Evolutionary conservation across 225 moss, liverwort and hornwort genomes (phyloP), one percentile per base, ranked within the genome.

Genomic region (Takakia lepidozioides): DNA sequence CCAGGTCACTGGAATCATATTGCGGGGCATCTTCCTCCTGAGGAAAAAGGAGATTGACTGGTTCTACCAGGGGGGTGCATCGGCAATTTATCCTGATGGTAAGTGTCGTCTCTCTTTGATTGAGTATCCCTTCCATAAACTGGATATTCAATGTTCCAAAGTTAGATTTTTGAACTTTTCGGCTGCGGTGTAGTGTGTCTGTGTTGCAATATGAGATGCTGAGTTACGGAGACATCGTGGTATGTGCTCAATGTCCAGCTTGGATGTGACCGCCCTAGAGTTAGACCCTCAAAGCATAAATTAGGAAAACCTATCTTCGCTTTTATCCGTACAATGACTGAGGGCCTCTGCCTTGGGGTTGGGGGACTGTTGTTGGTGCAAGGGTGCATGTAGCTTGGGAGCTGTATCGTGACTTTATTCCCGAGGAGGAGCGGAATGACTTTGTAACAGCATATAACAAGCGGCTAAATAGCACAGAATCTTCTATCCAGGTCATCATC

Each of bases 31-130:
- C 34, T 98, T 98, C 52, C 45, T 98, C 43, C 62, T 95, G 68
- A 80, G 95, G 69, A 87, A 87, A 58, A 95, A 91, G 43, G 90
- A 98, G 51, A 78, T 98, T 26, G 73, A 87, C 9, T 98, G 91
- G 95, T 98, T 98, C 44, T 98, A 98, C 55, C 87, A 85, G 49
- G 45, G 49, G 39, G 95, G 95, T 44, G 63, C 87, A 50, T 84
- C 83, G 60, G 73, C 80, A 48, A 85, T 98, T 45, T 98, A 38
- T 45, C 87, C 90, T 60, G 90, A 98, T 68, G 90, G 91, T 91
- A 71, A 63, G 73, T 39, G 54, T 59, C 46, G 25, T 30, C 3
- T 22, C 55, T 29, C 44, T 55, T 42, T 41, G 43, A 43, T 8
- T 19, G 18, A 48, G 57, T 27, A 13, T 42, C 27, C 38, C 39